phyloP scores from a whole-genome alignment of 2,329 filamentous ascomycete species.

The Aspergillus sergii region DNA sequence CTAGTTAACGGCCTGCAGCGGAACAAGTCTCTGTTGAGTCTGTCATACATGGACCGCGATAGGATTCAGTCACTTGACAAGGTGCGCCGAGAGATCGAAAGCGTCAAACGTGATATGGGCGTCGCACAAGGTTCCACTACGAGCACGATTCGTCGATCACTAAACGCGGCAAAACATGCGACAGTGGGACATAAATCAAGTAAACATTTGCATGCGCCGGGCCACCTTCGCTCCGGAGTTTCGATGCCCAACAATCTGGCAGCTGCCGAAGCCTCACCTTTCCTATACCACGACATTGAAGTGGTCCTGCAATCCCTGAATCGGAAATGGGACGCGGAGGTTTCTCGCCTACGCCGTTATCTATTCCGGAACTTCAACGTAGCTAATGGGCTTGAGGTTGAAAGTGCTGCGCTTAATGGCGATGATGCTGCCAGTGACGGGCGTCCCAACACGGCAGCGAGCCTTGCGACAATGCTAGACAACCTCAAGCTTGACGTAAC shows the following conservation, averaged over 20 bases:
- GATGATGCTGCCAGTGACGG: slow-evolving; percentile 41
- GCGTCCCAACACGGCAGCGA: slow-evolving; percentile 42
- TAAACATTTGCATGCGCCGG: slow-evolving; percentile 31
- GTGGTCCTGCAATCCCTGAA: slow-evolving; percentile 45
- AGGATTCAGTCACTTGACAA: slow-evolving; percentile 63
- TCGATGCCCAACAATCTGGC: slow-evolving; percentile 16
- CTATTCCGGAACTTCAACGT: slow-evolving; percentile 50
- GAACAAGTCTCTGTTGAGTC: slow-evolving; percentile 63
- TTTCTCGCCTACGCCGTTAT: slow-evolving; percentile 46
- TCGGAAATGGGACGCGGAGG: slow-evolving; percentile 50
- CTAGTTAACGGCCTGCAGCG: slow-evolving; percentile 68
- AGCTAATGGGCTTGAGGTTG: slow-evolving; percentile 36
- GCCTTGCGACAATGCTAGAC: slow-evolving; percentile 41
- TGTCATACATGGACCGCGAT: slow-evolving; percentile 66
- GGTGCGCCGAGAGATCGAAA: slow-evolving; percentile 59
- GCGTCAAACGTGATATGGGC: slow-evolving; percentile 47
- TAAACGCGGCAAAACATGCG: slow-evolving; percentile 42
- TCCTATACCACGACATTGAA: slow-evolving; percentile 43
- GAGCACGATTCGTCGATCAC: slow-evolving; percentile 46
- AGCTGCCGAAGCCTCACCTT: slow-evolving; percentile 26
- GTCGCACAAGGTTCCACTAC: slow-evolving; percentile 35
- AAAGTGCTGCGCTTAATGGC: slow-evolving; percentile 13
- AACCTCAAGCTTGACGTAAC: slow-evolving; percentile 40
- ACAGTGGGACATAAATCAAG: slow-evolving; percentile 33
- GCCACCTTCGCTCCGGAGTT: slow-evolving; percentile 15